Evolutionary conservation across 2,329 filamentous ascomycete genomes (phyloP), one percentile per base, ranked within the genome.

Genomic region (Thelonectria blattea): DNA sequence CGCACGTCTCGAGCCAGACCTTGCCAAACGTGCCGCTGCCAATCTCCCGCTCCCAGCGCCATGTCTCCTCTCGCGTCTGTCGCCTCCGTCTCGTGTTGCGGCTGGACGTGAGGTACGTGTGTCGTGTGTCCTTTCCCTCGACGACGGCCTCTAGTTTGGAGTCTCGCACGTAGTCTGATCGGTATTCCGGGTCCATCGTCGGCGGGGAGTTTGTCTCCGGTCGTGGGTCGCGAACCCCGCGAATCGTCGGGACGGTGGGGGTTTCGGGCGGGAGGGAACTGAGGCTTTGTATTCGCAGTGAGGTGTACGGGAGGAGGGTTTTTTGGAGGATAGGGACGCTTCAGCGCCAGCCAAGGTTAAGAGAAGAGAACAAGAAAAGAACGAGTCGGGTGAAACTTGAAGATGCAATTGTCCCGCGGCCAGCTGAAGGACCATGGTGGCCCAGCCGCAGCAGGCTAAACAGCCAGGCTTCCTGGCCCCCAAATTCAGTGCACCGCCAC

Each of bases 1-100:
- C 27, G 14, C 52, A 47, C 17, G 30, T 47, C 42, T 54, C 42
- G 27, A 54, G 42, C 52, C 52, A 54, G 5, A 54, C 52, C 8
- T 22, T 20, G 17, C 52, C 52, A 47, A 47, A 54, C 39, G 39
- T 20, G 5, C 39, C 39, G 18, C 11, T 24, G 20, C 45, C 45
- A 8, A 48, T 18, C 18, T 24, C 45, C 14, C n/a, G 11, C n/a
- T 48, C 27, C 45, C 45, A 20, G 10, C 18, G 20, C 45, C 45
- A 48, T 48, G 20, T 48, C 27, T 48, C 45, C 45, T 48, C 27
- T 15, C 20, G 20, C 15, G 9, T 42, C n/a, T 42, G 15, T 20
- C 39, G 20, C 8, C 39, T 42, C 39, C 17, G 14, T 5, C 39
- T 10, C 39, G 15, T 10, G 17, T 15, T 17, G 39, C n/a, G 39